phyloP scores from a whole-genome alignment of 768 basidiomycete species.

The Kwoniella sp. region DNA sequence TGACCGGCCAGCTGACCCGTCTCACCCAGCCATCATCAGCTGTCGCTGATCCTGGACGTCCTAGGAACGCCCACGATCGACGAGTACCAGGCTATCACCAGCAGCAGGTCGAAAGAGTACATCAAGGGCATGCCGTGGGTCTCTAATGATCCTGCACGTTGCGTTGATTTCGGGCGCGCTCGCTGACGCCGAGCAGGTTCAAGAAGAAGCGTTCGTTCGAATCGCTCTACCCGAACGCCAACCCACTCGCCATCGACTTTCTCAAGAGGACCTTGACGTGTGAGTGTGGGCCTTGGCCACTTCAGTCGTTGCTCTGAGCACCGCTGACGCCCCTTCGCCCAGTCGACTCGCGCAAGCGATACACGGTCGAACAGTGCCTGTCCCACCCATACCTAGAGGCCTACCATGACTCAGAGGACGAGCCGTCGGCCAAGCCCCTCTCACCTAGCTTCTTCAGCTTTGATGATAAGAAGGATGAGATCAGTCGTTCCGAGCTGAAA shows the following conservation, averaged over 20 bases:
- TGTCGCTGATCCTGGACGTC: slow-evolving; percentile 90
- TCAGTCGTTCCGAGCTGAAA: slow-evolving; percentile 91
- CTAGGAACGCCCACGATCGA: slow-evolving; percentile 95
- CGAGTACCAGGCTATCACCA: slow-evolving; percentile 96
- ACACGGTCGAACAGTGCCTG: slow-evolving; percentile 88
- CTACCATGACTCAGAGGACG: slow-evolving; percentile 95
- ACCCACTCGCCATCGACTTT: slow-evolving; percentile 68
- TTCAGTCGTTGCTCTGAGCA: neutral
- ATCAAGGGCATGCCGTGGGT: slow-evolving; percentile 74
- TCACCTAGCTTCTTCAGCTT: slow-evolving; percentile 97
- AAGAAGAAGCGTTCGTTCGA: slow-evolving; percentile 78
- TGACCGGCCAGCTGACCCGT: neutral
- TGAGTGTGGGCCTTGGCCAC: slow-evolving; percentile 11
- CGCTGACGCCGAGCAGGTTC: slow-evolving; percentile 55
- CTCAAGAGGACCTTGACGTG: slow-evolving; percentile 74
- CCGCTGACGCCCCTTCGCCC: neutral
- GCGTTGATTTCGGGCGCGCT: no score
- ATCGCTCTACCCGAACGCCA: slow-evolving; percentile 85
- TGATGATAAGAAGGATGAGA: slow-evolving; percentile 92
- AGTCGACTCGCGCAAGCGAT: slow-evolving; percentile 91
- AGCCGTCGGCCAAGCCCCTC: slow-evolving; percentile 91
- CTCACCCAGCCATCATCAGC: slow-evolving; percentile 79
- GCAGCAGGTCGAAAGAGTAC: slow-evolving; percentile 85
- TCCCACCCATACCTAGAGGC: slow-evolving; percentile 93
- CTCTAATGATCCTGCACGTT: neutral